Evolutionary conservation across 2,329 filamentous ascomycete species (phyloP), one percentile per base, ranked within the genome.

Genomic region (Zarea fungicola): DNA sequence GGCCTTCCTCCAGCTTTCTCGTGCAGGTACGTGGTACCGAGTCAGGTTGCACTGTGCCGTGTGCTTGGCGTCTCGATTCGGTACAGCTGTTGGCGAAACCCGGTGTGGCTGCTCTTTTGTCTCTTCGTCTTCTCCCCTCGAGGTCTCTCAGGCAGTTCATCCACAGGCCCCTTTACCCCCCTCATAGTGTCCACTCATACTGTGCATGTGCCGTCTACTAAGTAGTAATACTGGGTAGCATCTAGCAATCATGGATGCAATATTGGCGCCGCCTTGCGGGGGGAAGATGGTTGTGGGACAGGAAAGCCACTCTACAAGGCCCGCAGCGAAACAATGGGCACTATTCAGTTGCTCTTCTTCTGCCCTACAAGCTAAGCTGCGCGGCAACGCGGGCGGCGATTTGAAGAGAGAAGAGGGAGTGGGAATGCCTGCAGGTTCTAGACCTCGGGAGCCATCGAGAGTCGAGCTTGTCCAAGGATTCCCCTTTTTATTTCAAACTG

Each of bases 31-130:
- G 19, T 11, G 44, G 36, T n/a, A 9, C 21, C 44, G 36, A 48
- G 36, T 48, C 44, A 41, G 34, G 44, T 25, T 7, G 16, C 19
- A 46, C 28, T 25, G 44, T 21, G 44, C 31, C 42, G 18, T 16
- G 5, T 25, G 25, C 21, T 34, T 22, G 29, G 45, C 19, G 28
- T 25, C 36, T 41, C 29, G 45, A 48, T 41, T 41, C 37, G 21
- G 44, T 28, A n/a, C 35, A 34, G 36, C 21, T 29, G 37, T 42
- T 42, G 45, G 36, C 45, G 45, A 48, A 35, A 32, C 35, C 45
- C 45, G 45, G 45, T 48, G 45, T 42, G 45, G 36, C 45, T 48
- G n/a, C n/a, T n/a, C n/a, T n/a, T n/a, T n/a, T n/a, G n/a, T n/a
- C n/a, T n/a, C n/a, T n/a, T n/a, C n/a, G n/a, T n/a, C n/a, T n/a